Evolutionary conservation across 805 yeast species (phyloP), one percentile per base, ranked within the genome.

Genomic region (Candida endomychidarum): DNA sequence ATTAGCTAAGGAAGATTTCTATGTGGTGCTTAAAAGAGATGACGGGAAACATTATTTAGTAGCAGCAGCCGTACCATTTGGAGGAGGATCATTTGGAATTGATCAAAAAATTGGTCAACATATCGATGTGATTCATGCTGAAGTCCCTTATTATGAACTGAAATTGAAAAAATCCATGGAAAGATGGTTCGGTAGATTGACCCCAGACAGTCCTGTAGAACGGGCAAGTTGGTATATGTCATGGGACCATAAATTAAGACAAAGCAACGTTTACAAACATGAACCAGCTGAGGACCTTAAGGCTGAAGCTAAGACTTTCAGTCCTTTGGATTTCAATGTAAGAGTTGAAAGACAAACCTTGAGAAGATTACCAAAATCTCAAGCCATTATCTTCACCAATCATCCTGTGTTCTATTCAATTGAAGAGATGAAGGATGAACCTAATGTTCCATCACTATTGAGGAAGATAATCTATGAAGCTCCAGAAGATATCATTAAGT

Each of bases 51-150:
- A 83, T 57, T 80, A 83, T 56, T 63, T 83, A 39, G 74, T 72
- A 25, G 90, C 86, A 1, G 88, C 85, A 4, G 87, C 83, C 1
- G 89, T 83, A 26, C 87, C 88, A 5, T 82, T 83, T 57, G 88
- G 89, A 3, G 90, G 90, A 34, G 89, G 89, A 3, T 77, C 82
- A 1, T 83, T 83, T 60, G 83, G 82, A 40, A 77, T 83, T 40
- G 57, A 67, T 48, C 53, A 71, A 42, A 83, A 82, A 48, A 49
- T 83, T 34, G 89, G 89, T 15, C 73, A 70, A 51, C 74, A 72
- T 38, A 58, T 83, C 34, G 87, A 83, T 57, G 65, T 70, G 9
- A 83, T 83, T 45, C 89, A 83, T 50, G 70, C 70, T 9, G 80
- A 73, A 5, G 90, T 83, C 41, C 90, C 90, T 3, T 80, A 81